Evolutionary conservation across 2,329 filamentous ascomycete genomes (phyloP).

Genomic region (Magnaporthiopsis rhizophila): DNA sequence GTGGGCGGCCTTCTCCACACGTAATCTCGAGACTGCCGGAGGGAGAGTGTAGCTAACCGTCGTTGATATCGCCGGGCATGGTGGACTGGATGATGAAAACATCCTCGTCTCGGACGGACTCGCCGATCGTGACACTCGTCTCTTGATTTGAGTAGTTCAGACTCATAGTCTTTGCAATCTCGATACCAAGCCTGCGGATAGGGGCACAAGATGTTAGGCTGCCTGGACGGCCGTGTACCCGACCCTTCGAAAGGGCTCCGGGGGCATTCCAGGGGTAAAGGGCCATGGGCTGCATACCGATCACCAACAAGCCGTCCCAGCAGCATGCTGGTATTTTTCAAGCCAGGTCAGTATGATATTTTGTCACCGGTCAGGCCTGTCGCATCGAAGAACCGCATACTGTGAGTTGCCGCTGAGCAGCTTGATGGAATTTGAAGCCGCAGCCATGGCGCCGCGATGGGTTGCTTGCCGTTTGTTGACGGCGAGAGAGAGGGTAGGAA

Average conservation of each 20-base stretch:
- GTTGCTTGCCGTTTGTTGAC: background rate
- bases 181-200: constrained; percentile 7
- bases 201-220: background rate
- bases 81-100: constrained; percentile 97
- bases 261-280: background rate
- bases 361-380: background rate
- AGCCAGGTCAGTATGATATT: background rate
- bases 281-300: background rate
- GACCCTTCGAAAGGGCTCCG: background rate
- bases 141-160: constrained; percentile 69
- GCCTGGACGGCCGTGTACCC: background rate
- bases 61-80: constrained; percentile 92
- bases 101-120: constrained; percentile 94
- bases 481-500: background rate
- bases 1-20: background rate
- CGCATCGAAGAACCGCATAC: background rate
- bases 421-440: constrained; percentile 8
- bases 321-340: background rate
- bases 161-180: constrained; percentile 9
- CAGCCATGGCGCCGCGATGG: constrained; percentile 3
- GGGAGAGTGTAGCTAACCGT: constrained; percentile 40
- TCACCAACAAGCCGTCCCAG: constrained; percentile 7
- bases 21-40: too few species aligned
- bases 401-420: constrained; percentile 9
- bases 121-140: constrained; percentile 84